These are phyloP conservation scores for Fusarium humuli DNA, from an alignment of 2,329 filamentous ascomycete genomes.

Conservation along the genomic window DNA sequence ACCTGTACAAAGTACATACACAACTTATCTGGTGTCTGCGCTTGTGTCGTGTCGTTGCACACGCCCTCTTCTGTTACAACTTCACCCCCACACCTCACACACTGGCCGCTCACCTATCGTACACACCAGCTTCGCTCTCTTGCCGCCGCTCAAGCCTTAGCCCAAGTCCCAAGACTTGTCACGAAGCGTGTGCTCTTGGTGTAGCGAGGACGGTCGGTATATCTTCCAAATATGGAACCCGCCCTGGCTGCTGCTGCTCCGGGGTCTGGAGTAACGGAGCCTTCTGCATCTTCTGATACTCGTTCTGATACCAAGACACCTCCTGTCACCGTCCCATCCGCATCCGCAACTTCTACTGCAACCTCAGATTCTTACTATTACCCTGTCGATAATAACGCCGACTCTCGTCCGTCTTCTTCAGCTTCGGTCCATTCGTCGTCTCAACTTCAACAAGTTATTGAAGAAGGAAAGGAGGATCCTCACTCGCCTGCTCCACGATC, in stretches of 20 bases:
- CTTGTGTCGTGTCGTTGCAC: slow-evolving; percentile 16
- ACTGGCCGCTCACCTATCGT: slow-evolving; percentile 3
- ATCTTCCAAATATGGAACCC: slow-evolving; percentile 45
- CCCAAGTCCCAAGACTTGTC: slow-evolving; percentile 18
- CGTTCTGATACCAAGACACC: slow-evolving; percentile 41
- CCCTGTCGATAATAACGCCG: slow-evolving; percentile 30
- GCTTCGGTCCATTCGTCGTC: slow-evolving; percentile 33
- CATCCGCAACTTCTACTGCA: slow-evolving; percentile 28
- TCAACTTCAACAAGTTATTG: slow-evolving; percentile 12
- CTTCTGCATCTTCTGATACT: slow-evolving; percentile 44
- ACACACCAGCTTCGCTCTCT: slow-evolving; percentile 31
- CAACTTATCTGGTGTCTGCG: not conserved
- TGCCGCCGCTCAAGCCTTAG: slow-evolving; percentile 16
- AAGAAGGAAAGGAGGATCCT: slow-evolving; percentile 5
- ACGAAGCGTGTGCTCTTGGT: slow-evolving; percentile 31
- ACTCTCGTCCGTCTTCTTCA: slow-evolving; percentile 37
- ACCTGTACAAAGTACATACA: slow-evolving; percentile 11
- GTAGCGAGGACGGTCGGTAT: slow-evolving; percentile 39
- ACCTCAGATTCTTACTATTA: slow-evolving; percentile 25
- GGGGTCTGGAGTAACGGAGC: slow-evolving; percentile 40
- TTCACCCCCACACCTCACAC: slow-evolving; percentile 31
- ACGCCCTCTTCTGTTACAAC: slow-evolving; percentile 22
- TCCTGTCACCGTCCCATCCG: slow-evolving; percentile 33
- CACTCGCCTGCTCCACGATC: slow-evolving; percentile 28
- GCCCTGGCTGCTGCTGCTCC: slow-evolving; percentile 39